Evolutionary conservation across 345 rosid genomes (phyloP).

Genomic region (Eucalyptus cloeziana): DNA sequence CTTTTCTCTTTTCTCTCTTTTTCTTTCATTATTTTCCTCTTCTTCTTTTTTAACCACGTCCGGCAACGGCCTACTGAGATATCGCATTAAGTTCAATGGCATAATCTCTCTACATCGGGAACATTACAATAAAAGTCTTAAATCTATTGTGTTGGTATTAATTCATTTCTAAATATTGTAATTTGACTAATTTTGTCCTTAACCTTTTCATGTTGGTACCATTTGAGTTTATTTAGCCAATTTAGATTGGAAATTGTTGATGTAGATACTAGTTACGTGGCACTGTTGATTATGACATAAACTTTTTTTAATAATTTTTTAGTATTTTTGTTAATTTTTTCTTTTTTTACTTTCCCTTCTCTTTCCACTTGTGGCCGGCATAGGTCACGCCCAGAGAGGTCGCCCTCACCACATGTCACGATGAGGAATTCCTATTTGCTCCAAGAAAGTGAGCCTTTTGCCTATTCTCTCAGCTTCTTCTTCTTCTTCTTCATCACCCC

Average conservation of each 20-base stretch:
- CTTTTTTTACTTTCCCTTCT: background rate
- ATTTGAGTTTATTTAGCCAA: background rate
- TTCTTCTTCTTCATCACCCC: too few species aligned
- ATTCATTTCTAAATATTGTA: too few species aligned
- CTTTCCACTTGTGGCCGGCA: background rate
- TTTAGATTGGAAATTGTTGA: fast-evolving
- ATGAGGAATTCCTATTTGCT: background rate
- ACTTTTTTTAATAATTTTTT: too few species aligned
- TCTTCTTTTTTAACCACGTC: too few species aligned
- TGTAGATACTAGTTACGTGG: fast-evolving
- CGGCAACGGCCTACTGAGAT: background rate
- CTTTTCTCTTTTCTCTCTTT: too few species aligned
- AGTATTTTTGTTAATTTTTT: too few species aligned
- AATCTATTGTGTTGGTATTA: too few species aligned
- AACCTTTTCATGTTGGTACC: too few species aligned
- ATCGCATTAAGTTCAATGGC: background rate
- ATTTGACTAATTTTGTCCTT: background rate
- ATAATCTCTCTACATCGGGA: background rate
- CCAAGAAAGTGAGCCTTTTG: background rate
- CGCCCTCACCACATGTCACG: background rate
- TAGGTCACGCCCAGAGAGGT: background rate
- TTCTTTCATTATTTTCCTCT: too few species aligned
- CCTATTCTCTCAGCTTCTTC: background rate
- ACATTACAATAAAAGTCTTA: too few species aligned
- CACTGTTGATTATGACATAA: too few species aligned